Percentiles rank a stretch among this genome's conserved stretches.
Evolutionary conservation across 768 basidiomycete genomes (phyloP).

Genomic region (Pleurotus cornucopiae): DNA sequence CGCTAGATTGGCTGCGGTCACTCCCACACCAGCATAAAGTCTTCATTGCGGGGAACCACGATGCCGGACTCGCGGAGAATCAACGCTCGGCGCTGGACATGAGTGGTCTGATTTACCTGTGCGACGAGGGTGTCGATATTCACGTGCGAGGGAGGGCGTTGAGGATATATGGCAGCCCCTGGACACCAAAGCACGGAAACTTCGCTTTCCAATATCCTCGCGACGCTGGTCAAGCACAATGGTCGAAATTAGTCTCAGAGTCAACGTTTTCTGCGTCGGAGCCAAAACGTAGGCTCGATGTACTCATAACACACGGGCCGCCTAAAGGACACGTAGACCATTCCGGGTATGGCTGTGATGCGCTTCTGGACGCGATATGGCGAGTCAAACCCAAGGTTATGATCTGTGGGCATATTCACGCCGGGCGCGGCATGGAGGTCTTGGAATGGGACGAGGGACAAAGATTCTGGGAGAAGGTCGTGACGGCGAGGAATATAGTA

Average conservation of each 20-base stretch:
- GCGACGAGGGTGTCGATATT: conserved; percentile 24
- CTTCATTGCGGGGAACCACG: conserved; percentile 43
- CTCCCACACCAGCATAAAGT: conserved; percentile 35
- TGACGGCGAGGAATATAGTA: too few relatives aligned
- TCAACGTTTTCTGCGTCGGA: conserved; percentile 17
- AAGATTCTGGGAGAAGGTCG: too few relatives aligned
- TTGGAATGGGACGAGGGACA: conserved; percentile 28
- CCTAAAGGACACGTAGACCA: conserved; percentile 29
- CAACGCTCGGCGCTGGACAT: conserved; percentile 11
- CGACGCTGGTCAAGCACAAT: neutral
- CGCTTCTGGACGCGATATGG: conserved; percentile 28
- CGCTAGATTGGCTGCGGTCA: conserved; percentile 18
- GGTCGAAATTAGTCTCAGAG: conserved; percentile 7
- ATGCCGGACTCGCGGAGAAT: conserved; percentile 18
- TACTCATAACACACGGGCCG: conserved; percentile 42
- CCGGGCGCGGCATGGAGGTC: conserved; percentile 26
- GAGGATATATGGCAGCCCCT: conserved; percentile 33
- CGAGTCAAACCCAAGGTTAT: conserved; percentile 29
- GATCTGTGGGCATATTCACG: conserved; percentile 41
- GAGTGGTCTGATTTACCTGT: conserved; percentile 29
- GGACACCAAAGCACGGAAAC: conserved; percentile 30
- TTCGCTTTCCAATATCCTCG: conserved; percentile 34
- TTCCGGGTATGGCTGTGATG: conserved; percentile 24
- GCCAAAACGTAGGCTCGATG: conserved; percentile 27
- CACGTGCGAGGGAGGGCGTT: conserved; percentile 25